Conservation (phyloP, 1,139 yeast species). For the Diutina sp. region DNA sequence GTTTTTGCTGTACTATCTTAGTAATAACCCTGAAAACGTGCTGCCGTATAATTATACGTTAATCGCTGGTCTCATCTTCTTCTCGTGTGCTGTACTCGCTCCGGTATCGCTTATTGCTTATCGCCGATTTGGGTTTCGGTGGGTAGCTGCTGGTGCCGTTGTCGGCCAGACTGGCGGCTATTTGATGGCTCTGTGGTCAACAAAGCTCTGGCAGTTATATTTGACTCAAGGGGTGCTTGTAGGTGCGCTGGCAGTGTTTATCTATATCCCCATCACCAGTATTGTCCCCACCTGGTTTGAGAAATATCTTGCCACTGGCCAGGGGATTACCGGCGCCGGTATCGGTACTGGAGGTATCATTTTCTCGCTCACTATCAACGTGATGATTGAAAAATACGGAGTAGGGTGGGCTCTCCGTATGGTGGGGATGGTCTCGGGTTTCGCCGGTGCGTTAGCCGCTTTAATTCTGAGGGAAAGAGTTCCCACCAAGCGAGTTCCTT, state of each 20-base stretch:
- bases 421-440: not conserved
- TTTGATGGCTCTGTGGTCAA: constrained; percentile 41
- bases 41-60: constrained; percentile 13
- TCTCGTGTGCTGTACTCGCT: constrained; percentile 21
- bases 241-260: not conserved
- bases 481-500: not conserved
- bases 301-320: not conserved
- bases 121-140: constrained; percentile 22
- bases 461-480: not conserved
- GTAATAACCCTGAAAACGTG: constrained; percentile 19
- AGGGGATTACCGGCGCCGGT: not conserved
- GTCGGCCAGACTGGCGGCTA: constrained; percentile 1
- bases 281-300: not conserved
- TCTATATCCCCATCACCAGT: not conserved
- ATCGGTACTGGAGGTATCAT: not conserved
- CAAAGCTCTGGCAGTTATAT: constrained; percentile 37
- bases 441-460: not conserved
- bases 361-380: not conserved
- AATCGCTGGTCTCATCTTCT: constrained; percentile 29
- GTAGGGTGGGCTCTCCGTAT: not conserved
- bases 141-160: not conserved
- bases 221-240: constrained; percentile 33
- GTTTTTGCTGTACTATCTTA: constrained; percentile 19
- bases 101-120: constrained; percentile 10
- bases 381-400: not conserved